These are phyloP conservation scores for Linum trigynum DNA, from an alignment of 345 rosid genomes.

Conservation along the genomic window DNA sequence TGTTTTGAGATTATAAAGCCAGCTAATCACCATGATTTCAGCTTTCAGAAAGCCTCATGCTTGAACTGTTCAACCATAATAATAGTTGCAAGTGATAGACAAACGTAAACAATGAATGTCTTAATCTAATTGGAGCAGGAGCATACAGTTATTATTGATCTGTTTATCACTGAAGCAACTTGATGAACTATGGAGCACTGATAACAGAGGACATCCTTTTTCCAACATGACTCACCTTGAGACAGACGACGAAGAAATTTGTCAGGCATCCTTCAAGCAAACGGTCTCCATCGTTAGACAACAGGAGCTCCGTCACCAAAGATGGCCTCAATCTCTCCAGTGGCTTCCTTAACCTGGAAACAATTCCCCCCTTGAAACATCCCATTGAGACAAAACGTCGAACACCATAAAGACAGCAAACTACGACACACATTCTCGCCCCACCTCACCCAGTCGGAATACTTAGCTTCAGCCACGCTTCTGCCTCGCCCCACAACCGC, in stretches of 20 bases:
- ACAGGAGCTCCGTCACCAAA: constrained; percentile 57
- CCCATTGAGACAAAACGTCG: neutral
- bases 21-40: neutral
- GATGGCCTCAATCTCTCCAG: constrained; percentile 74
- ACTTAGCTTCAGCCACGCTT: constrained; percentile 60
- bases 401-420: neutral
- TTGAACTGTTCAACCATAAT: no score
- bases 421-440: constrained; percentile 5
- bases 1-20: no score
- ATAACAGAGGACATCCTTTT: neutral
- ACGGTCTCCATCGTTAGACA: constrained; percentile 79
- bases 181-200: constrained; percentile 5
- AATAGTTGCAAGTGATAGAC: no score
- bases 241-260: constrained; percentile 57
- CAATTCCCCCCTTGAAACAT: constrained; percentile 5
- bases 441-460: constrained; percentile 86
- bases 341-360: constrained; percentile 60
- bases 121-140: no score
- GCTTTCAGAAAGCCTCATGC: neutral
- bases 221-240: constrained; percentile 35
- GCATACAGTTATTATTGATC: no score
- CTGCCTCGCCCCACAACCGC: constrained; percentile 79
- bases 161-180: neutral
- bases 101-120: no score
- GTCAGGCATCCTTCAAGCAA: constrained; percentile 74